Conservation (phyloP, 441 rosid genomes). For the Breynia disticha region DNA sequence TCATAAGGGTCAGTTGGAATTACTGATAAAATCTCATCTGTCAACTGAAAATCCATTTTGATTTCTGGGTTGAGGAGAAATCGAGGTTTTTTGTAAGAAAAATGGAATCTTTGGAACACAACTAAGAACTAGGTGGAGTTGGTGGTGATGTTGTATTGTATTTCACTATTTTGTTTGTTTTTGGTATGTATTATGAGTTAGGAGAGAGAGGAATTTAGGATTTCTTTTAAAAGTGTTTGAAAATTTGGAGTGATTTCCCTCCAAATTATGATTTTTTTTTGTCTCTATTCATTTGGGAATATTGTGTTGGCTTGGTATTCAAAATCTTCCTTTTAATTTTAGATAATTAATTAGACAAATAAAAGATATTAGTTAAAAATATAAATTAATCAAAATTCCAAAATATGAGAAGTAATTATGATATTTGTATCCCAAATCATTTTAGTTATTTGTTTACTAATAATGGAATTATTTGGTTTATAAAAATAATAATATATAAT, state of each 20-base stretch:
- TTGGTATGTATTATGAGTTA: neutral
- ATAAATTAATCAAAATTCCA: no score
- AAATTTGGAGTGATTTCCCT: constrained; percentile 18
- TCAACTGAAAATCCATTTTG: constrained; percentile 44
- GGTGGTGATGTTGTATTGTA: neutral
- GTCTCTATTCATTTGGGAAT: no score
- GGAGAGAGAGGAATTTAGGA: neutral
- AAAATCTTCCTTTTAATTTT: no score
- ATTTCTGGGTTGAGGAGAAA: constrained; percentile 14
- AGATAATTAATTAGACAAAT: no score
- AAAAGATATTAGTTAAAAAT: no score
- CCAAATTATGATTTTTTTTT: constrained; percentile 6
- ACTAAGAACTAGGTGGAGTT: neutral
- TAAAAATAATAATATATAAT: no score
- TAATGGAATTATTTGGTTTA: no score
- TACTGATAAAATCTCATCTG: constrained; percentile 64
- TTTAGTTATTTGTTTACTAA: no score
- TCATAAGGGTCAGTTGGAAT: constrained; percentile 78
- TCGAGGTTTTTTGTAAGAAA: neutral
- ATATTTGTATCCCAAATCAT: no score
- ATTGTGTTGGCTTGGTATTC: no score
- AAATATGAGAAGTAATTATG: no score
- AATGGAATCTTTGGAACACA: neutral
- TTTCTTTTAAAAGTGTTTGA: constrained; percentile 7
- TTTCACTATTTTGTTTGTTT: neutral